A percentile compares a stretch with the other conserved stretches of the same genome.
Evolutionary conservation across 805 yeast genomes (phyloP).

Genomic region (Peterozyma toletana): DNA sequence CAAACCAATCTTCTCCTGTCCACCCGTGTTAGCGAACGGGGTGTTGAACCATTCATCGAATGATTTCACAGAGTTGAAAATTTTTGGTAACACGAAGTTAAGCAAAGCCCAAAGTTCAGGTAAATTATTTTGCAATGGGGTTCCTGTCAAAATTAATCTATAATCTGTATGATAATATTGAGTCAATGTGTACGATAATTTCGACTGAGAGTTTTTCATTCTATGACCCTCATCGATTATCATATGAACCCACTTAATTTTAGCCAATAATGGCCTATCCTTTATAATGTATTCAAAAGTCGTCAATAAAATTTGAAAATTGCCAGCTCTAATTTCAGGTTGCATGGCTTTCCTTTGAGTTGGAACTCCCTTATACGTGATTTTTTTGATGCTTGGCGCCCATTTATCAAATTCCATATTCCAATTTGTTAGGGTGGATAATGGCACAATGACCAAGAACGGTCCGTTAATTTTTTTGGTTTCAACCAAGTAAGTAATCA

Average conservation of each 20-base stretch:
- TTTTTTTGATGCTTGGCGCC: constrained; percentile 73
- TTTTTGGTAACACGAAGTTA: constrained; percentile 76
- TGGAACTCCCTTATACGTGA: constrained; percentile 75
- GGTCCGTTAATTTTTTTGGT: constrained; percentile 60
- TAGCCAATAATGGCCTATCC: constrained; percentile 64
- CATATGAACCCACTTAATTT: constrained; percentile 78
- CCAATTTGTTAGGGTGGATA: constrained; percentile 83
- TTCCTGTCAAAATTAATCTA: constrained; percentile 79
- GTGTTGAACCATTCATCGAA: constrained; percentile 90
- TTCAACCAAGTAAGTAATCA: constrained; percentile 65
- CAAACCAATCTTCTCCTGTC: constrained; percentile 71
- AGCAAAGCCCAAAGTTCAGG: constrained; percentile 84
- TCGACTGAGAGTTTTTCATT: constrained; percentile 75
- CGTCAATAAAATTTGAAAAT: constrained; percentile 70
- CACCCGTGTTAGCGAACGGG: constrained; percentile 80
- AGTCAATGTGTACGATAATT: constrained; percentile 63
- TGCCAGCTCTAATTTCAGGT: constrained; percentile 55
- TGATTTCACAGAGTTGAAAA: constrained; percentile 78
- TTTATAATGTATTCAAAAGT: constrained; percentile 78
- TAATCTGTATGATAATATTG: constrained; percentile 69
- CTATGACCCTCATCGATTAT: constrained; percentile 89
- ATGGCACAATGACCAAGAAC: constrained; percentile 74
- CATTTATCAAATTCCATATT: constrained; percentile 79
- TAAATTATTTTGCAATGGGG: constrained; percentile 77
- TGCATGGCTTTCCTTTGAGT: constrained; percentile 62